Evolutionary conservation across 495 filamentous ascomycete species (phyloP).

Genomic region (Xylaria castorea): DNA sequence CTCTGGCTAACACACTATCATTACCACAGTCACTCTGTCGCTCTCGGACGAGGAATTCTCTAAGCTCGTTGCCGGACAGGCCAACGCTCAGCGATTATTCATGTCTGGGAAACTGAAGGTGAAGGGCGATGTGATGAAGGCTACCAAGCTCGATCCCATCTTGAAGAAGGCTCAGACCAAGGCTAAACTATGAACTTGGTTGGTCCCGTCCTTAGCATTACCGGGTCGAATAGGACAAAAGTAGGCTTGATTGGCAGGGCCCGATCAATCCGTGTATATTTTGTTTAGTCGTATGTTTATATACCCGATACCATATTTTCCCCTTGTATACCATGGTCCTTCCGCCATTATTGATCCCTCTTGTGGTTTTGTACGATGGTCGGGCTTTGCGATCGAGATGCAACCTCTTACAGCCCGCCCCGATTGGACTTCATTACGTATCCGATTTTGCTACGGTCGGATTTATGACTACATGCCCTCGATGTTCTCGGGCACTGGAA

Average conservation of each 20-base stretch:
- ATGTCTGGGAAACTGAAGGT: slow-evolving; percentile 98
- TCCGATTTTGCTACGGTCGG: not conserved
- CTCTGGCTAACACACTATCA: slow-evolving; percentile 18
- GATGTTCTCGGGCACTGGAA: not conserved
- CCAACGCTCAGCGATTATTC: slow-evolving; percentile 92
- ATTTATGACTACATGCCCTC: not conserved
- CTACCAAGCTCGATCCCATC: slow-evolving; percentile 94
- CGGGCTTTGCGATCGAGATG: not conserved
- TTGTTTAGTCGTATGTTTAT: slow-evolving; percentile 6
- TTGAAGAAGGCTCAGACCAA: slow-evolving; percentile 85
- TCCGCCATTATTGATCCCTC: not conserved
- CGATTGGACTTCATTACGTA: not conserved
- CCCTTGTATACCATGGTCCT: not conserved
- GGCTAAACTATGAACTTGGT: slow-evolving; percentile 64
- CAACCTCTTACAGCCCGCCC: not conserved
- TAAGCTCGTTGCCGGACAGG: slow-evolving; percentile 83
- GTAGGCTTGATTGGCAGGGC: slow-evolving; percentile 7
- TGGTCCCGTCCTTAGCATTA: slow-evolving; percentile 8
- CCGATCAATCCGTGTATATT: slow-evolving; percentile 19
- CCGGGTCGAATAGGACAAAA: slow-evolving; percentile 21
- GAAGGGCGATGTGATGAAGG: slow-evolving; percentile 98
- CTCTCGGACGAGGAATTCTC: slow-evolving; percentile 88
- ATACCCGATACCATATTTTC: slow-evolving; percentile 1
- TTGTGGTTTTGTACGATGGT: not conserved
- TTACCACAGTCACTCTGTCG: slow-evolving; percentile 71